Conservation (phyloP, 1,139 yeast genomes). For the Suhomyces panamericanus region DNA sequence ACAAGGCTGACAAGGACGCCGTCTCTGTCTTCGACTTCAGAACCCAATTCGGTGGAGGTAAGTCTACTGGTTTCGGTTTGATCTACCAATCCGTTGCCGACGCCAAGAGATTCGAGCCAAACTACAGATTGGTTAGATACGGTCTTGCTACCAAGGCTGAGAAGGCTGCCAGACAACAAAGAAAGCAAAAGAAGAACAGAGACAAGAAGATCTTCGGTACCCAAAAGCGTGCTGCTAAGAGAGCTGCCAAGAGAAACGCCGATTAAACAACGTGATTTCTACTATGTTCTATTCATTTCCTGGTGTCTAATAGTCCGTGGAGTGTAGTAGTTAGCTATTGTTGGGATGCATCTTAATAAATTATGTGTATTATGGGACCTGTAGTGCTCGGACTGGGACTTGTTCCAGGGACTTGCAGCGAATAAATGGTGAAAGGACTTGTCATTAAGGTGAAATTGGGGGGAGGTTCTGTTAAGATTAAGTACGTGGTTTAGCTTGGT, state of each 20-base stretch:
- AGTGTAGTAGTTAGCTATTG: constrained; percentile 10
- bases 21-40: constrained; percentile 99
- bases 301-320: constrained; percentile 8
- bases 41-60: constrained; percentile 99
- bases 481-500: too few species aligned
- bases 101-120: constrained; percentile 98
- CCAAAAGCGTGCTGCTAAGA: constrained; percentile 92
- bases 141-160: constrained; percentile 96
- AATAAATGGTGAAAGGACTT: too few species aligned
- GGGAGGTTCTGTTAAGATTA: too few species aligned
- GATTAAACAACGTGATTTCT: constrained; percentile 33
- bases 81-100: constrained; percentile 98
- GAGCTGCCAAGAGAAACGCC: constrained; percentile 72
- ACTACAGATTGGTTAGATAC: constrained; percentile 99
- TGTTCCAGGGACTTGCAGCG: too few species aligned
- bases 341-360: constrained; percentile 14
- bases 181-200: constrained; percentile 99
- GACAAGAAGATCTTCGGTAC: constrained; percentile 99
- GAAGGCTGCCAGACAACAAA: constrained; percentile 99
- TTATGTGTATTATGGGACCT: constrained; percentile 12
- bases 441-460: too few species aligned
- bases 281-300: constrained; percentile 10
- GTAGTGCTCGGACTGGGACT: constrained; percentile 1
- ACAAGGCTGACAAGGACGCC: constrained; percentile 98
- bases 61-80: constrained; percentile 98